Evolutionary conservation across 1,284 basidiomycete genomes (phyloP), one percentile per base, ranked within the genome.

Genomic region (Moesziomyces sp.): DNA sequence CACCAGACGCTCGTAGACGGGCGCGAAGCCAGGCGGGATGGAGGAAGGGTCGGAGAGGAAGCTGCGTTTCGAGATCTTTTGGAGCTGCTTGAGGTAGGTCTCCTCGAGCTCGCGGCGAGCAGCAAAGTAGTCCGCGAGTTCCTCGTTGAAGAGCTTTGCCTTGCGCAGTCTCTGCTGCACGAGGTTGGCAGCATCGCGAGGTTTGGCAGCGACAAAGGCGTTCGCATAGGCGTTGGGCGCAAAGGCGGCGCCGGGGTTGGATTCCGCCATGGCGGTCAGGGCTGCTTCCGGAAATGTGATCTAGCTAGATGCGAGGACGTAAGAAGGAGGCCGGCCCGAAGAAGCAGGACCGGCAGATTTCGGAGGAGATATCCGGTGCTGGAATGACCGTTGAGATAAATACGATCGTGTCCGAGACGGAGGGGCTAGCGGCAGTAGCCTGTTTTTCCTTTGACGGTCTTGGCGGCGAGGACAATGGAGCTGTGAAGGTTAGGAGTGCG

Each of bases 81-180:
- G 74, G 21, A 88, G 84, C 23, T 84, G 78, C 30, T 86, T 85
- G n/a, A 86, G 84, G 70, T 88, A 88, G 38, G 76, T 53, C 18
- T 85, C 81, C 61, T 88, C 87, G 45, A 87, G 85, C 4, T 78
- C 77, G 0, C 85, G 82, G 23, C 87, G 84, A 46, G 87, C 87
- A 40, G 85, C 85, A 80, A 86, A 86, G 61, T 87, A 85, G 54
- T 87, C 85, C 26, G 86, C 85, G 21, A 83, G 76, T 19, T 82
- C 77, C 28, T 83, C 81, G 52, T 79, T 74, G 57, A 83, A 76
- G 8, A 71, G 52, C 44, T 66, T 76, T 28, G 81, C 80, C 48
- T 81, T 76, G 52, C 74, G 74, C 33, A 80, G 50, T 19, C 81
- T 67, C 35, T 63, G 52, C 33, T 72, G 74, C 16, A 76, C 49